Base-by-base conservation (phyloP, 257 asterid species). In the Solanum rostratum region DNA sequence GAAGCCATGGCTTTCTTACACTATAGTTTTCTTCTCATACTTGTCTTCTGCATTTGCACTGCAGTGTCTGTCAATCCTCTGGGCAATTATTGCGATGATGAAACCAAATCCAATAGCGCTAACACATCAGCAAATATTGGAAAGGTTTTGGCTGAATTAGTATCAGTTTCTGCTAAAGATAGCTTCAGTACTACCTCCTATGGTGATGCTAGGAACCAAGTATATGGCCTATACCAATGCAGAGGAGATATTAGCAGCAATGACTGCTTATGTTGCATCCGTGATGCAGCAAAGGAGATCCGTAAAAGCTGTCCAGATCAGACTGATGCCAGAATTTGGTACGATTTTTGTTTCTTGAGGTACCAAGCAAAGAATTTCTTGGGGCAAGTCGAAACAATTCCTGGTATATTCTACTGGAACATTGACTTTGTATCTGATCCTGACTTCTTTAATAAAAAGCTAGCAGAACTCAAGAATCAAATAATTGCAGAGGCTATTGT, bases 171-270 rank as follows among this genome's bases (percentile, higher is more conserved):
- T 3, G 37, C 84, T 83, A 80, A 80, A 49, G 85, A 85, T 11
- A 93, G 93, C 33, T 96, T 87, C 88, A 80, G 54, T 19, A 81
- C 93, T 30, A 81, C 92, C 87, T 88, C 97, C 7, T 73, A 78
- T 3, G 97, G 96, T 39, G 24, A 41, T 16, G 89, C 83, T 0
- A 30, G 5, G 6, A 70, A 86, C 84, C 65, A 54, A 88, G 52
- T 92, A 84, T 88, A 84, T 30, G 98, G 99, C 80, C 92, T 94
- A 41, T 94, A 91, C 11, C 98, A 96, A 88, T 94, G 99, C 91
- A 86, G 99, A 59, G 96, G 92, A 27, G 99, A 94, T 60, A 90
- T 93, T 27, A 85, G 91, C 89, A 41, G 43, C 66, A 13, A 43
- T 43, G 93, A 90, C 85, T 94, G 99, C 87, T 84, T 92, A 2